Base-by-base conservation (phyloP, 176 grass and related monocot species). In the Carex myosuroides region DNA sequence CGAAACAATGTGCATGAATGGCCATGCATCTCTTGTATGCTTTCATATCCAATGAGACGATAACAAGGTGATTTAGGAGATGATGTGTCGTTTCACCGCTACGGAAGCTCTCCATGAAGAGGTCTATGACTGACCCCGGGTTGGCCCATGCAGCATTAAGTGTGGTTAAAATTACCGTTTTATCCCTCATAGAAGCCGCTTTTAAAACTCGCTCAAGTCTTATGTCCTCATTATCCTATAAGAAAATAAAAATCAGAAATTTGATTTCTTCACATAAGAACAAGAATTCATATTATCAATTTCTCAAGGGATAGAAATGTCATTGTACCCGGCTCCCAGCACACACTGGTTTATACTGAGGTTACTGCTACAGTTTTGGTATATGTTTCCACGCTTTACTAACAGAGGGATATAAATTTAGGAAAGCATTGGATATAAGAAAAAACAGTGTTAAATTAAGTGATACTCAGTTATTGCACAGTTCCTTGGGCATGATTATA, bases 61-160 rank as follows among this genome's bases (percentile, higher is more conserved):
- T 92, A n/a, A 95, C 88, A 60, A 95, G 87, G 55, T 92, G 88
- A 70, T 74, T 92, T 87, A 92, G 62, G 58, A 92, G 88, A 46
- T 18, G 53, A 63, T 53, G 84, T 74, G 93, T 95, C 13, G 52
- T 79, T 20, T 90, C 60, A 54, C 88, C 88, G n/a, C 11, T 67
- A 13, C 54, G 82, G 13, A 95, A 92, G 69, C 93, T 95, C 29
- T 91, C 88, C n/a, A 92, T 91, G 90, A 92, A 95, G 65, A 92
- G 87, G 75, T 95, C 88, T 58, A 95, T 73, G 24, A 92, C 82
- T 54, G 90, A 95, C 57, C 93, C 93, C 9, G 88, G 65, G 53
- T 56, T 81, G 80, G 93, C 88, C 90, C 90, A 95, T 85, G 93
- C 87, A 76, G 82, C 86, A 87, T 92, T 95, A 0, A 95, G 70